Evolutionary conservation across 2,329 filamentous ascomycete genomes (phyloP).

Genomic region (Rutstroemia sp.): DNA sequence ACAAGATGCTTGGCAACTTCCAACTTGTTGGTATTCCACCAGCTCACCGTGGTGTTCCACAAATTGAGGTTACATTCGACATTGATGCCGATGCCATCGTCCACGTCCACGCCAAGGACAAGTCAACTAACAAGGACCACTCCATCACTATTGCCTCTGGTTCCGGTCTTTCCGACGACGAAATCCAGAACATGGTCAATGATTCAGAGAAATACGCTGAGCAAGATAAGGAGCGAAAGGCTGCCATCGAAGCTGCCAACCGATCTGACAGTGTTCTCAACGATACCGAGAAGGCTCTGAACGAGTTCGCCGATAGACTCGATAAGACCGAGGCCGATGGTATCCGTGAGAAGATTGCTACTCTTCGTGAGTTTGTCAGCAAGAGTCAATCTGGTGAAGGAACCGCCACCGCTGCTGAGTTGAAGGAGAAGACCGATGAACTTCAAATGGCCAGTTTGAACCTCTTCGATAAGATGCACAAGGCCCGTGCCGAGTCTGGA

Average conservation of each 20-base stretch:
- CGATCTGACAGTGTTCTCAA: constrained; percentile 92
- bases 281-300: constrained; percentile 96
- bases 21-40: constrained; percentile 96
- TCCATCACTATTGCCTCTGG: constrained; percentile 98
- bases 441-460: constrained; percentile 92
- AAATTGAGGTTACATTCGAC: constrained; percentile 97
- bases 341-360: constrained; percentile 87
- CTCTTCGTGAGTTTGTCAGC: constrained; percentile 81
- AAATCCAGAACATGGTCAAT: constrained; percentile 96
- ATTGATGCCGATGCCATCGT: constrained; percentile 98
- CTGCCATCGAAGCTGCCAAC: constrained; percentile 93
- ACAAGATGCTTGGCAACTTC: constrained; percentile 99
- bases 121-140: constrained; percentile 99
- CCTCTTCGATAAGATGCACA: constrained; percentile 99
- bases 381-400: constrained; percentile 94
- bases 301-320: constrained; percentile 91
- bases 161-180: constrained; percentile 87
- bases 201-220: constrained; percentile 97
- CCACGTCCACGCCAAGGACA: constrained; percentile 97
- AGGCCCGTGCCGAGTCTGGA: constrained; percentile 68
- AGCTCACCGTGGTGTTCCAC: constrained; percentile 90
- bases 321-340: constrained; percentile 92
- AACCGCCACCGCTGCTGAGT: constrained; percentile 75
- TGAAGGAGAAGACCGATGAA: constrained; percentile 98
- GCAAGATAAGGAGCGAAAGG: constrained; percentile 93